Conservation (phyloP, 129 eudicot species). For the Centaurea solstitialis region DNA sequence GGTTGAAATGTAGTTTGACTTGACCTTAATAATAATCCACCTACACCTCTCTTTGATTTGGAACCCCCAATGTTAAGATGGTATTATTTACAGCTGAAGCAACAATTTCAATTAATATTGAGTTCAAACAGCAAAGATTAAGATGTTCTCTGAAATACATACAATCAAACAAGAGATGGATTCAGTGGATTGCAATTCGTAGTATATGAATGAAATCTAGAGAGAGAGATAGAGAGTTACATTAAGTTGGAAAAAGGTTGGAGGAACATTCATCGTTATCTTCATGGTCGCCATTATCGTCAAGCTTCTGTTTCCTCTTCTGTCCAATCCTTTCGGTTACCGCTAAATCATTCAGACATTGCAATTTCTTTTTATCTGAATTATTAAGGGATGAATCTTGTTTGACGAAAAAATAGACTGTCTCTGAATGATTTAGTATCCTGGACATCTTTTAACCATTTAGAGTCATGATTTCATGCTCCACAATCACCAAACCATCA, state of each 20-base stretch:
- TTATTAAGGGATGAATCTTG: too few relatives aligned
- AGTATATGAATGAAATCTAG: background rate
- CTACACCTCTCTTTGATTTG: background rate
- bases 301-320: constrained; percentile 14
- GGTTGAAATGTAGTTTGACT: background rate
- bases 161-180: constrained; percentile 7
- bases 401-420: too few relatives aligned
- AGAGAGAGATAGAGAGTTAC: constrained; percentile 26
- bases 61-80: background rate
- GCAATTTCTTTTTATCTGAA: too few relatives aligned
- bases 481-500: too few relatives aligned
- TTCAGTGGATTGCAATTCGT: constrained; percentile 6
- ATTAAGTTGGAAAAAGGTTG: constrained; percentile 10
- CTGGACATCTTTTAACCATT: too few relatives aligned
- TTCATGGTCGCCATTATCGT: constrained; percentile 29
- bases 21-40: background rate
- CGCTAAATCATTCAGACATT: background rate
- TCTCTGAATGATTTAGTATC: too few relatives aligned
- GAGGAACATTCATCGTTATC: constrained; percentile 30
- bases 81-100: background rate
- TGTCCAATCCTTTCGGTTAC: constrained; percentile 24
- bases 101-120: background rate
- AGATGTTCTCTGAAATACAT: background rate
- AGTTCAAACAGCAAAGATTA: background rate
- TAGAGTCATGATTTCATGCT: too few relatives aligned